Evolutionary conservation across 2,329 filamentous ascomycete genomes (phyloP), one percentile per base, ranked within the genome.

Genomic region (Hortaea sp.): DNA sequence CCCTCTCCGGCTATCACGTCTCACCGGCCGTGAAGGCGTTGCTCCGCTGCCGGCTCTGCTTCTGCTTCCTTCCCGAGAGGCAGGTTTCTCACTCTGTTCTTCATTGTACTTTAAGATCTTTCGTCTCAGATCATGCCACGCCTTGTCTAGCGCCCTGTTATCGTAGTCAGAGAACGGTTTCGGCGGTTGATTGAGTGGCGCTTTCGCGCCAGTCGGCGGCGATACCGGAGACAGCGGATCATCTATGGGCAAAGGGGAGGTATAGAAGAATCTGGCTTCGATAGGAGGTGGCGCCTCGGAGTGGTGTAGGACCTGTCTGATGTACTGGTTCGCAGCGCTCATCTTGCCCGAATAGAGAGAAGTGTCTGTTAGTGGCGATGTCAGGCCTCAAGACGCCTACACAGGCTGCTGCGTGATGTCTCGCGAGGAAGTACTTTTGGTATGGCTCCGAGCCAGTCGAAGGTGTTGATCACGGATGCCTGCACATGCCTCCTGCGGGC

Each of bases 271-370:
- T 32, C 64, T 57, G 29, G 61, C 62, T 20, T 55, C 45, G 20
- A 64, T 52, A 1, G 63, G 55, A 6, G 64, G 64, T 29, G 64
- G 64, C 10, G 61, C 50, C 31, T 64, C 59, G 42, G 54, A 49
- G 29, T 61, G 55, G 51, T 71, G 69, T 28, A 71, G 59, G 27
- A 71, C 61, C 51, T 71, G 64, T 42, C 69, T 64, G 41, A 70
- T 67, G 56, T 71, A 72, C 49, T 66, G 64, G 51, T 69, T 70
- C 32, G 68, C 59, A 30, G 51, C 44, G 29, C 39, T 46, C 45
- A 48, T 50, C 39, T 4, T 46, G 12, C 7, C 41, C 29, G 29
- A 7, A 13, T 44, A 30, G n/a, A 10, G 27, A 39, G 32, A 2
- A n/a, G 9, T n/a, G 32, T 37, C 42, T 46, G 44, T 46, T 45